A percentile compares a stretch with the other conserved stretches of the same genome.
These are phyloP conservation scores for Colletotrichum viniferum DNA, from an alignment of 2,329 filamentous ascomycete genomes.

Conservation along the genomic window DNA sequence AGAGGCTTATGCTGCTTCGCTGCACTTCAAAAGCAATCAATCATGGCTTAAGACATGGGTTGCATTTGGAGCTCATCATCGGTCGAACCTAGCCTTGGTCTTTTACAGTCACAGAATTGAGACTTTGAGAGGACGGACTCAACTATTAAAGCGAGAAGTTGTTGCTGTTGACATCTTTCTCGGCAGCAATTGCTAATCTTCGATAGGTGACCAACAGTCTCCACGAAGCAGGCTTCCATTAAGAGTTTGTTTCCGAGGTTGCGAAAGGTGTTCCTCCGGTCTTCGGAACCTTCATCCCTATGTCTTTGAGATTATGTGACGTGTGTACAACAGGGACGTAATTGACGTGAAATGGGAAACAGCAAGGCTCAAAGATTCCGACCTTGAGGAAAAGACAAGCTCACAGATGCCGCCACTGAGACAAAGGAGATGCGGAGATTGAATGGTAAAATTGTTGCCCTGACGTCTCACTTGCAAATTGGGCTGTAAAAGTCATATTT, in stretches of 20 bases:
- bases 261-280: not conserved
- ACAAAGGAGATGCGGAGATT: not conserved
- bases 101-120: not conserved
- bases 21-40: not conserved
- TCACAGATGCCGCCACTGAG: not conserved
- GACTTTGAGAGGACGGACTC: not conserved
- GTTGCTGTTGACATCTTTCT: not conserved
- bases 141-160: too few species aligned
- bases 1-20: not conserved
- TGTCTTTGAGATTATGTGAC: not conserved
- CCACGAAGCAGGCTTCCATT: not conserved
- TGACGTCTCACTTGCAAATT: rapidly evolving
- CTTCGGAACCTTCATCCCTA: not conserved
- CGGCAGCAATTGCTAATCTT: not conserved
- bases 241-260: not conserved
- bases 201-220: not conserved
- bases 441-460: not conserved
- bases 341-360: not conserved
- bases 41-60: not conserved
- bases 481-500: not conserved
- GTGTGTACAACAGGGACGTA: not conserved
- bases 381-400: not conserved
- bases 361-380: not conserved
- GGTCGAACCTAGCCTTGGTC: not conserved
- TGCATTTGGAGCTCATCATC: not conserved